Conservation (phyloP, 208 protist species). For the Crithidia acanthocephali region DNA sequence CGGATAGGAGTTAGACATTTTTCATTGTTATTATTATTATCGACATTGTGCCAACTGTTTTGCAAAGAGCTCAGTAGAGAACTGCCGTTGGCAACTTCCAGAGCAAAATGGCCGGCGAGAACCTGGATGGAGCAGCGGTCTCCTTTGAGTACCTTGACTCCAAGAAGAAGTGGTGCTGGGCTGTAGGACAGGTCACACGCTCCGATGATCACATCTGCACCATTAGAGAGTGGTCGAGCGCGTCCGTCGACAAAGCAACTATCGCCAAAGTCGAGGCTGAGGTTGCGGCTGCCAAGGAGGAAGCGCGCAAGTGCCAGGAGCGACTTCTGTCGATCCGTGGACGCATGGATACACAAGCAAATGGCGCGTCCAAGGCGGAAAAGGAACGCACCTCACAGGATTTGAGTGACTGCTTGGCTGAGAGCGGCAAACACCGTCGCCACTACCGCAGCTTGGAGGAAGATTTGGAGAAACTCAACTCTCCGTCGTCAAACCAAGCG, state of each 20-base stretch:
- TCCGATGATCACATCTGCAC: slow-evolving; percentile 27
- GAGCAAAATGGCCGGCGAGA: slow-evolving; percentile 1
- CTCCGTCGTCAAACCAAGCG: not conserved
- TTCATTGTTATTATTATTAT: slow-evolving; percentile 2
- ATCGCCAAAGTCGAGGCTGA: slow-evolving; percentile 16
- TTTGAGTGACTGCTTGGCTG: slow-evolving; percentile 25
- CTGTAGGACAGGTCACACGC: slow-evolving; percentile 16
- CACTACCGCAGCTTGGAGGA: slow-evolving; percentile 21
- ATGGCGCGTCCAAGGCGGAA: slow-evolving; percentile 10
- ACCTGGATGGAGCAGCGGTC: slow-evolving; percentile 22
- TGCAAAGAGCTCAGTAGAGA: not conserved
- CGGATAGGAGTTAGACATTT: not conserved
- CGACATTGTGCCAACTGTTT: not conserved
- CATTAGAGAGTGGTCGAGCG: slow-evolving; percentile 19
- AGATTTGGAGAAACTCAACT: slow-evolving; percentile 12
- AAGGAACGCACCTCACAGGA: slow-evolving; percentile 22
- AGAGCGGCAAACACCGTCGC: slow-evolving; percentile 26
- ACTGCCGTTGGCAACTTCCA: not conserved
- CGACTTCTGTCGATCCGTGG: slow-evolving; percentile 25
- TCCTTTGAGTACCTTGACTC: slow-evolving; percentile 33
- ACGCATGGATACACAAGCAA: slow-evolving; percentile 15
- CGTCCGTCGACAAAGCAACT: slow-evolving; percentile 6
- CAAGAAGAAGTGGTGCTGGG: slow-evolving; percentile 29
- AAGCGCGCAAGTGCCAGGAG: slow-evolving; percentile 21
- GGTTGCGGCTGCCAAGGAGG: slow-evolving; percentile 15